These are phyloP conservation scores for Allium sativum DNA, from an alignment of 106 monocot genomes.

Conservation along the genomic window DNA sequence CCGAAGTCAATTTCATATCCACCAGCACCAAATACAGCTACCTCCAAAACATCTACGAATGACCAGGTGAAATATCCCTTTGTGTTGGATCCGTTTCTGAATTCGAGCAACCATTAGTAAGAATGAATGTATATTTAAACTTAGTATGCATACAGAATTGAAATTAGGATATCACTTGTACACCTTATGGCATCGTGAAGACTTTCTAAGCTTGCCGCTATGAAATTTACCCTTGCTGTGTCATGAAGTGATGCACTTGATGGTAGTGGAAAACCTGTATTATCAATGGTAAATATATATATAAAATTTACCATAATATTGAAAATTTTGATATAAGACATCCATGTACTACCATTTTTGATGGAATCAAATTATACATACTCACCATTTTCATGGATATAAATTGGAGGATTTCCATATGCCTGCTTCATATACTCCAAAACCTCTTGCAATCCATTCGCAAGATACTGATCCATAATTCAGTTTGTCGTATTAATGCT, in stretches of 20 bases:
- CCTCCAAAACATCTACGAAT: conserved; percentile 41
- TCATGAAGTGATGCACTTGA: conserved; percentile 10
- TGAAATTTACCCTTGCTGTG: conserved; percentile 1
- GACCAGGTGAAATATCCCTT: conserved; percentile 45
- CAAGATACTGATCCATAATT: too few species aligned
- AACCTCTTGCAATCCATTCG: conserved; percentile 23
- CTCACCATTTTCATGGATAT: conserved; percentile 54
- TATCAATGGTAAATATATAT: too few species aligned
- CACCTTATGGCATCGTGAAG: conserved; percentile 17
- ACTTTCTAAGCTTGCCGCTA: conserved; percentile 9
- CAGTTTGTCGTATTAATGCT: too few species aligned
- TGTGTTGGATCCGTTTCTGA: conserved; percentile 36
- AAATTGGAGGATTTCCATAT: conserved; percentile 33
- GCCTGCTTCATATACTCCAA: conserved; percentile 22
- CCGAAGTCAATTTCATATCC: conserved; percentile 24
- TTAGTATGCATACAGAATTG: background rate
- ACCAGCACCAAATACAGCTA: too few species aligned
- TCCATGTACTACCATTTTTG: too few species aligned
- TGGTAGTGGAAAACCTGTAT: too few species aligned
- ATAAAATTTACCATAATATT: too few species aligned
- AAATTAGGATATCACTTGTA: background rate
- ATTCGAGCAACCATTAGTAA: background rate
- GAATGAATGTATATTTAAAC: too few species aligned
- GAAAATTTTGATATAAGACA: too few species aligned
- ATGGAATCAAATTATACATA: background rate